These are phyloP conservation scores for Melastoma malabathricum DNA, from an alignment of 345 rosid species.

Conservation along the genomic window DNA sequence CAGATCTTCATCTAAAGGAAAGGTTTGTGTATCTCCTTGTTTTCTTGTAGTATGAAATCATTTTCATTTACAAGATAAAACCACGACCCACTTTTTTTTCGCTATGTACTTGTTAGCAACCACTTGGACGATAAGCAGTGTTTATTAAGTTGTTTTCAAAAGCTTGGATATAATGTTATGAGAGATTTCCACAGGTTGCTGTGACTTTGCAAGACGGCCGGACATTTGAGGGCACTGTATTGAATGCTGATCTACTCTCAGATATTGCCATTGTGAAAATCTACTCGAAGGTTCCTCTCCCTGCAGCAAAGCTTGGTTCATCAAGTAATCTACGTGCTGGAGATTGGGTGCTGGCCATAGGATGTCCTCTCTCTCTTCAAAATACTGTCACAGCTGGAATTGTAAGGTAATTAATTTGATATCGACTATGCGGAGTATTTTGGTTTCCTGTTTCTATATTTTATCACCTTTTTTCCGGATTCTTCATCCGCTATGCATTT, in stretches of 20 bases:
- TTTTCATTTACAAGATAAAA: no score
- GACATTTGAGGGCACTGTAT: slow-evolving; percentile 66
- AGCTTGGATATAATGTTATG: neutral
- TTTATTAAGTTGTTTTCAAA: no score
- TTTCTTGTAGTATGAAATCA: neutral
- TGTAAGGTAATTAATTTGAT: slow-evolving; percentile 41
- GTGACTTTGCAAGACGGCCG: slow-evolving; percentile 96
- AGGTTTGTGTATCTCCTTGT: slow-evolving; percentile 27
- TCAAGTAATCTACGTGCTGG: slow-evolving; percentile 88
- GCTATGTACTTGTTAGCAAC: no score
- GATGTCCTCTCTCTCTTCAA: slow-evolving; percentile 94
- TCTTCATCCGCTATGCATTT: slow-evolving; percentile 1
- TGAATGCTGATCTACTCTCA: slow-evolving; percentile 76
- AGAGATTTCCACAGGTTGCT: slow-evolving; percentile 42
- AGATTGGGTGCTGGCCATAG: slow-evolving; percentile 87
- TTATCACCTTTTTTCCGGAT: neutral
- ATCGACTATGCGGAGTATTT: neutral
- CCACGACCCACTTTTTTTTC: no score
- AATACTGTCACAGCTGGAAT: slow-evolving; percentile 91
- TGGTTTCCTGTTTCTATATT: neutral
- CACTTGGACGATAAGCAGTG: no score
- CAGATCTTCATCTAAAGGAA: slow-evolving; percentile 40
- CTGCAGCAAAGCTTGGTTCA: slow-evolving; percentile 70
- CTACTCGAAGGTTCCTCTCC: slow-evolving; percentile 63
- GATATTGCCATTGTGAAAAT: slow-evolving; percentile 92